Percentiles rank a stretch among this genome's conserved stretches.
phyloP scores from a whole-genome alignment of 768 basidiomycete species.

The Candolleomyces eurysporus region DNA sequence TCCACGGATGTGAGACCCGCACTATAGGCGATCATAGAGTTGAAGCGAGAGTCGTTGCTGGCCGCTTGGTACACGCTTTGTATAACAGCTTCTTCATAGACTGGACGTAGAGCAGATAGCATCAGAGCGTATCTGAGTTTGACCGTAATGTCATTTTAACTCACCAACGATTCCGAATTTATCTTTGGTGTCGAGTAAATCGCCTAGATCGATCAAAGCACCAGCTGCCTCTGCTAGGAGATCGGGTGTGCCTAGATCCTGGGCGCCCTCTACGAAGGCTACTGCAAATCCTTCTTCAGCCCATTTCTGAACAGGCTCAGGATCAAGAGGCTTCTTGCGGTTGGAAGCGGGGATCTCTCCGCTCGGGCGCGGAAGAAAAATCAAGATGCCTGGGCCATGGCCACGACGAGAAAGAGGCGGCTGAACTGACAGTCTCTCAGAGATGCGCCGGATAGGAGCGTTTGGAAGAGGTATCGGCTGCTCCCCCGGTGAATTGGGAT shows the following conservation, averaged over 20 bases:
- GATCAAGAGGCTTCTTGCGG: conserved; percentile 37
- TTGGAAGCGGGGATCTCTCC: conserved; percentile 16
- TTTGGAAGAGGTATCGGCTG: conserved; percentile 41
- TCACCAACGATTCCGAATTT: conserved; percentile 46
- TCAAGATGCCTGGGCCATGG: conserved; percentile 45
- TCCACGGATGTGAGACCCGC: conserved; percentile 15
- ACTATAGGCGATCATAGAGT: conserved; percentile 38
- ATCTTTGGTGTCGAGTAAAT: conserved; percentile 37
- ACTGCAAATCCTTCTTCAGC: conserved; percentile 55
- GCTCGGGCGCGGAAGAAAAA: conserved; percentile 36
- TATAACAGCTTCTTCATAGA: conserved; percentile 32
- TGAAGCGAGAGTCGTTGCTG: conserved; percentile 28
- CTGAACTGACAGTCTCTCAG: conserved; percentile 36
- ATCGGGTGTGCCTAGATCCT: conserved; percentile 20
- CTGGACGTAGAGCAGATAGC: conserved; percentile 11
- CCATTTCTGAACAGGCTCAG: conserved; percentile 50
- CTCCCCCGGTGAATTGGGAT: conserved; percentile 38
- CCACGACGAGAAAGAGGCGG: conserved; percentile 48
- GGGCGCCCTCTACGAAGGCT: conserved; percentile 25
- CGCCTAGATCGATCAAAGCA: conserved; percentile 31
- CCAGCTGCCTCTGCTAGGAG: conserved; percentile 32
- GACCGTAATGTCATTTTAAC: conserved; percentile 4
- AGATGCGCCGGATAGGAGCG: conserved; percentile 31
- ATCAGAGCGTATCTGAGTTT: neutral
- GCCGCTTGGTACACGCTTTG: conserved; percentile 25